Evolutionary conservation across 371 early-diverging fungal genomes (phyloP).

Genomic region (Haplosporangium sp.): DNA sequence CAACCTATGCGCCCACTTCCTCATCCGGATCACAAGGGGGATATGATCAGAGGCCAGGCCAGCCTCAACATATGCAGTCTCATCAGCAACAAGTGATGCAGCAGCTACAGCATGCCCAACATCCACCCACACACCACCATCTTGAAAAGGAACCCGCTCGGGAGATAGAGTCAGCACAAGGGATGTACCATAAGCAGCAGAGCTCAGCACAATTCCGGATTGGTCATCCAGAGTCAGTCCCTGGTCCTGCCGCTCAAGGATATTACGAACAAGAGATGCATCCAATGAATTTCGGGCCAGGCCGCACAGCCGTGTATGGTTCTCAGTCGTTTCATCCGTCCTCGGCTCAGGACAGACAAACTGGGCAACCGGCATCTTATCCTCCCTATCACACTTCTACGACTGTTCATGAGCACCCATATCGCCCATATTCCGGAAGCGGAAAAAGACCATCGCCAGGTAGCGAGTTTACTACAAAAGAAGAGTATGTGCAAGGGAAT

Average conservation of each 20-base stretch:
- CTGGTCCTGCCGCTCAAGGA: conserved; percentile 8
- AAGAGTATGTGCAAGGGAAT: conserved; percentile 19
- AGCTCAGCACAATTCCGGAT: conserved; percentile 18
- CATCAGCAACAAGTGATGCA: conserved; percentile 14
- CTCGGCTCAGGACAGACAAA: conserved; percentile 21
- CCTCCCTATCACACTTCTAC: conserved; percentile 11
- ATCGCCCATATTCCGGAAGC: conserved; percentile 21
- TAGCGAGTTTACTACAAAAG: conserved; percentile 10
- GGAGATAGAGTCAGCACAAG: conserved; percentile 12
- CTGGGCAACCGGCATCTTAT: not conserved
- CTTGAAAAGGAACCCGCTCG: conserved; percentile 20
- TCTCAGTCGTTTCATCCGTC: conserved; percentile 30
- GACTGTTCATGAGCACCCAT: conserved; percentile 16
- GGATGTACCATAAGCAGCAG: conserved; percentile 26
- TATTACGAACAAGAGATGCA: conserved; percentile 36
- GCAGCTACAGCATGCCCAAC: conserved; percentile 27
- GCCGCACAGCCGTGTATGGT: conserved; percentile 21
- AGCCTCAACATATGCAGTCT: conserved; percentile 21
- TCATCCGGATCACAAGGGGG: conserved; percentile 9
- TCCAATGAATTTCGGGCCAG: conserved; percentile 1
- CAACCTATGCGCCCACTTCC: conserved; percentile 1
- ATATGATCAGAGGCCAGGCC: conserved; percentile 15
- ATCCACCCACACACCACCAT: conserved; percentile 15
- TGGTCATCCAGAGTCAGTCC: conserved; percentile 12
- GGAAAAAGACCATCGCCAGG: conserved; percentile 8